Evolutionary conservation across 306 rosid genomes (phyloP).

Genomic region (Heteromeles arbutifolia): DNA sequence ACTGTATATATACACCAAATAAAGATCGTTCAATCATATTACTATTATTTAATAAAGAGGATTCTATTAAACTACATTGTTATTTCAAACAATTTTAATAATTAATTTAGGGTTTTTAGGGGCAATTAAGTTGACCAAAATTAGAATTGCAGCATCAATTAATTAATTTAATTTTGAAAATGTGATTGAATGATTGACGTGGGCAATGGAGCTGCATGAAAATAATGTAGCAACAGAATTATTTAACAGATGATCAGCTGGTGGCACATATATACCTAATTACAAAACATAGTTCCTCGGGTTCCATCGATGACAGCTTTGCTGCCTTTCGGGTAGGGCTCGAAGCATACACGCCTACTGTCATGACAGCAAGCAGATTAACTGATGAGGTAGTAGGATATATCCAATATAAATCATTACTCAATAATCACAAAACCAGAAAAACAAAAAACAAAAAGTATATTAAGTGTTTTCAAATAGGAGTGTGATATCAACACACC

Average conservation of each 20-base stretch:
- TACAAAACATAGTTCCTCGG: background rate
- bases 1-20: background rate
- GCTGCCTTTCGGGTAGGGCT: conserved; percentile 18
- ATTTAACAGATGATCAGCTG: background rate
- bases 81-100: background rate
- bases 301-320: conserved; percentile 33
- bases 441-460: background rate
- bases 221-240: conserved; percentile 21
- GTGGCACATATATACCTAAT: conserved; percentile 3
- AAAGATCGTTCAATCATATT: too few relatives aligned
- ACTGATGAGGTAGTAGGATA: background rate
- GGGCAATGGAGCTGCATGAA: conserved; percentile 18
- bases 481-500: too few relatives aligned
- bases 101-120: background rate
- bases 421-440: background rate
- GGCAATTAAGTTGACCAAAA: background rate
- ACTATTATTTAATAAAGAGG: too few relatives aligned
- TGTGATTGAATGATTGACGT: background rate
- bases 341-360: conserved; percentile 29
- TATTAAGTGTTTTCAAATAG: too few relatives aligned
- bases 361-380: conserved; percentile 34
- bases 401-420: background rate
- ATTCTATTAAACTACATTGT: too few relatives aligned
- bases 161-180: background rate
- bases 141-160: background rate